phyloP scores from a whole-genome alignment of 148 eudicot species.

The Rhododendron ovatum region DNA sequence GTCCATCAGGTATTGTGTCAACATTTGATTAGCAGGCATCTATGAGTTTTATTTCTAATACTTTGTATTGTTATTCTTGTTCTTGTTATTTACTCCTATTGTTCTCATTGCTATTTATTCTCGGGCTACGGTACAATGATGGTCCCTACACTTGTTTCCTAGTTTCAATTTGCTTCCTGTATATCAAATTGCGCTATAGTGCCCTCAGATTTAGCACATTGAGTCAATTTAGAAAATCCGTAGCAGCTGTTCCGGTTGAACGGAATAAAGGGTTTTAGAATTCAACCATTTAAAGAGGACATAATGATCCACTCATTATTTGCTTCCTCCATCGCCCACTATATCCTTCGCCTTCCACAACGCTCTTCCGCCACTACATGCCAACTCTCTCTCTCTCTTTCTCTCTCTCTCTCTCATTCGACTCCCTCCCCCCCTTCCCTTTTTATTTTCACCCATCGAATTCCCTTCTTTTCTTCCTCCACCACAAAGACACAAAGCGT shows the following conservation, averaged over 20 bases:
- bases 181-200: background rate
- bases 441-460: background rate
- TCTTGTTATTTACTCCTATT: background rate
- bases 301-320: background rate
- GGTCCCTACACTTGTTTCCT: background rate
- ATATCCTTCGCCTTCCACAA: no score
- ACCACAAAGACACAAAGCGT: background rate
- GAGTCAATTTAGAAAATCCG: background rate
- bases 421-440: background rate
- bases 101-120: background rate
- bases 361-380: no score
- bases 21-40: background rate
- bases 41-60: background rate
- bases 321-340: background rate
- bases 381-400: no score
- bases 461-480: background rate
- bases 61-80: background rate
- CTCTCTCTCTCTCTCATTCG: no score
- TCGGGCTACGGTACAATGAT: background rate
- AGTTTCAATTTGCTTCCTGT: background rate
- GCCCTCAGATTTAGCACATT: background rate
- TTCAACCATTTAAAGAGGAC: background rate
- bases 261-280: background rate
- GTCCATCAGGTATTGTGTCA: conserved; percentile 69
- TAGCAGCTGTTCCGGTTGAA: no score